Base-by-base conservation (phyloP, 2,329 filamentous ascomycete species). In the Fusarium nanum region DNA sequence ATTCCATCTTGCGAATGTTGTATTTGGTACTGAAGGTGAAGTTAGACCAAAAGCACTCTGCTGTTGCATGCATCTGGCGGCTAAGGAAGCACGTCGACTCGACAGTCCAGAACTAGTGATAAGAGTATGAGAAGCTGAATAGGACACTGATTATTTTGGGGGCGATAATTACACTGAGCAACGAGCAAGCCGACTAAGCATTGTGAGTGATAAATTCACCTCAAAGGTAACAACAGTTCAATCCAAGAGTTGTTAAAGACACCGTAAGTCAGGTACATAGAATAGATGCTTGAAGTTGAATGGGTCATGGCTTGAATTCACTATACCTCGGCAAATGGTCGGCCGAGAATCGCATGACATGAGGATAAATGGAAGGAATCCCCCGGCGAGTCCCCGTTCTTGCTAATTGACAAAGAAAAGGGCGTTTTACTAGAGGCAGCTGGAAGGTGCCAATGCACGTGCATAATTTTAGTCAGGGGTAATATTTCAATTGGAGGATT, bases 181-280 rank as follows among this genome's bases (percentile, higher is more conserved):
- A 45, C 66, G 66, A 67, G 59, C 54, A 18, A 75, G 47, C 45
- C 64, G 72, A 41, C 64, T 55, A 45, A 75, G 64, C 73, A 75
- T 75, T 45, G 49, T 55, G 30, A 18, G 22, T 40, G 42, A 37
- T 44, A 18, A 11, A 13, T 40, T 25, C 16, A 12, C 27, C 32
- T 54, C 41, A 44, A 40, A 52, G 20, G 13, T 30, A 40, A 48
- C 32, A 25, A 44, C 50, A 46, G 22, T 14, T 16, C n/a, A 18
- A 20, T n/a, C 10, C 34, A 37, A n/a, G 11, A 37, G 12, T n/a
- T 37, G 34, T 37, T 18, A 37, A 34, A n/a, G 34, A n/a, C 30
- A 32, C 34, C 34, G 18, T 37, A 37, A n/a, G 34, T 37, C 6
- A 18, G 16, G 5, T 37, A 37, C 34, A 37, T 37, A 37, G 34